Base-by-base conservation (phyloP, 2,329 filamentous ascomycete genomes). In the Xylariaceae sp. region DNA sequence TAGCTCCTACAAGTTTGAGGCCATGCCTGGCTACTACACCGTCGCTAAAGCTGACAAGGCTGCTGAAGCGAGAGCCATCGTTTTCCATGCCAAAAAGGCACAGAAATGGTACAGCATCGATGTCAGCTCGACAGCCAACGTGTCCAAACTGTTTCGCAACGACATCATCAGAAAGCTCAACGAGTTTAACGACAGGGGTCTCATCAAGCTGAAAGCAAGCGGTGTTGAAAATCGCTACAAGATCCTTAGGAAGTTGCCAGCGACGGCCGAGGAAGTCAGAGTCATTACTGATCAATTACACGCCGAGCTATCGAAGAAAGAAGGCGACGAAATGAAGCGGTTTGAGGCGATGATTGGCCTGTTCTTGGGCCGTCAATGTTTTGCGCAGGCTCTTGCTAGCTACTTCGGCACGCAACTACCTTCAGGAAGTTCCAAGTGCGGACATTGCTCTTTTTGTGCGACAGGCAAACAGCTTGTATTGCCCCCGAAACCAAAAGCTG, bases 371-470 rank as follows among this genome's bases (percentile, higher is more conserved):
- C 58, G 63, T 2, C 62, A 67, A 17, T 86, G 83, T 59, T 79
- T 83, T 51, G 76, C 82, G 0, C 66, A 68, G 1, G 67, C 73
- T 0, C 69, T 87, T 0, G 79, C 82, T 0, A 60, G 73, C 22
- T 78, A 86, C 57, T 85, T 86, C 54, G 82, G 81, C 18, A 82
- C 83, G 65, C 64, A 64, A 3, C 64, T 82, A 3, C 74, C 75
- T 0, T 66, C 69, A 5, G 66, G 67, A 0, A 73, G 72, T 45
- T 56, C 63, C 1, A 68, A 73, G 16, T 86, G 83, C 51, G 80
- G 79, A 0, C 78, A 82, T 54, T 84, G 81, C 60, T 81, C 78
- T 0, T 79, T 68, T 57, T 79, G 76, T 51, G 48, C 68, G 7
- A 75, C 71, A 0, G 69, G 71, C 2, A 58, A 63, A 45, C 60